Base-by-base conservation (phyloP, 2,329 filamentous ascomycete species). In the Tolypocladium tropicale region DNA sequence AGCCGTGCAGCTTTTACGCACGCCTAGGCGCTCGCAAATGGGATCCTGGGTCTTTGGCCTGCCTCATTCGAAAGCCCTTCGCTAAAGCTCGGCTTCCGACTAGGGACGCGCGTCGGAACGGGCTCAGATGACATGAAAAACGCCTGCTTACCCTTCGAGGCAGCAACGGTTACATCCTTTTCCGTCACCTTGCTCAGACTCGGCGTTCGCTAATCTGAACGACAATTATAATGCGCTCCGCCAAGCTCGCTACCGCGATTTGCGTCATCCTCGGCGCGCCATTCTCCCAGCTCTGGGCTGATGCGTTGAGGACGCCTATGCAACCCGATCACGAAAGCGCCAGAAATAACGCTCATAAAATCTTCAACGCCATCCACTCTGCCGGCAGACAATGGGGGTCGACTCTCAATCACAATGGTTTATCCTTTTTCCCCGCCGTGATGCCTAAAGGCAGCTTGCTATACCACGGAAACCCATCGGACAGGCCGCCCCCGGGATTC, bases 331-430 rank as follows among this genome's bases (percentile, higher is more conserved):
- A 68, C 49, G 70, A 71, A 1, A 68, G 66, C 54, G 74, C 76
- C 14, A 67, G 66, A 18, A 62, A 68, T 37, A 85, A 88, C 67
- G 82, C 81, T 7, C 79, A 82, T 60, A 78, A 81, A 58, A 81
- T 90, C 56, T 90, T 90, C 77, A 90, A 90, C 64, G 78, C 85
- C n/a, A 74, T 90, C 21, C 83, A 90, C 60, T 83, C 83, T 11
- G 85, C 86, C 1, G 83, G 88, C 74, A 78, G 88, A 37, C 86
- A 90, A 73, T 91, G 85, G 81, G 87, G 85, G 1, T 88, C 85
- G 0, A 84, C 85, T 0, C 66, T 89, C 3, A 79, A 88, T 57
- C 88, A 91, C 68, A 91, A 91, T 66, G 88, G 88, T 55, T 85
- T 91, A 77, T 83, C 84, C 1, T 78, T 88, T 61, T 88, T 90